phyloP scores from a whole-genome alignment of 148 eudicot species.

The Polygonum maritimum region DNA sequence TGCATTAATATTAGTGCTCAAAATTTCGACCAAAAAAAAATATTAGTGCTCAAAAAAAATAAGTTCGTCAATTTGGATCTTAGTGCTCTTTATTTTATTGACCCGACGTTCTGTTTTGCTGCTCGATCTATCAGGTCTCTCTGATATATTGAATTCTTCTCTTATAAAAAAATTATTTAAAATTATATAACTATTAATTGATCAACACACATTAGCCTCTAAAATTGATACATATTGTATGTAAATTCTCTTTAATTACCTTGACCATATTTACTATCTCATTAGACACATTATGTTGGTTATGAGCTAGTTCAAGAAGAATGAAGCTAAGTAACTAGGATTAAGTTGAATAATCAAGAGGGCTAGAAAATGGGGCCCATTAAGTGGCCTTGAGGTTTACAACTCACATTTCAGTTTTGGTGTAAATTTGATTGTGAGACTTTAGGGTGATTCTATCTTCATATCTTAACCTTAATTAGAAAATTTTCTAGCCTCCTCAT shows the following conservation, averaged over 20 bases:
- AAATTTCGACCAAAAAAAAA: too few species aligned
- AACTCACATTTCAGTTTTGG: constrained; percentile 32
- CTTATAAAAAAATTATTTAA: too few species aligned
- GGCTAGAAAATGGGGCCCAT: constrained; percentile 13
- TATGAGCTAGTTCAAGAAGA: not conserved
- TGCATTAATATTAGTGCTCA: too few species aligned
- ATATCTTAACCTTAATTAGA: not conserved
- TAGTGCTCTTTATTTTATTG: too few species aligned
- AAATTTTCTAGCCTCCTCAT: constrained; percentile 3
- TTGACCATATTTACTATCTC: not conserved
- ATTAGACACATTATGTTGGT: not conserved
- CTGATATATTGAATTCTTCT: too few species aligned
- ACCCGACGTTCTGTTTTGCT: too few species aligned
- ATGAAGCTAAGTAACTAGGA: not conserved
- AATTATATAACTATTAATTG: not conserved
- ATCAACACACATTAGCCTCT: not conserved
- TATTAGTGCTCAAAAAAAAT: too few species aligned
- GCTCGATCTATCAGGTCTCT: too few species aligned
- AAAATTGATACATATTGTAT: not conserved
- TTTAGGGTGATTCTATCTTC: not conserved
- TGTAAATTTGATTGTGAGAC: constrained; percentile 17
- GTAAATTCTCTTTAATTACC: too few species aligned
- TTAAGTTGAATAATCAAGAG: not conserved
- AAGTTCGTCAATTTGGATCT: too few species aligned
- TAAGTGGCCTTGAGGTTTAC: constrained; percentile 22